A percentile compares a stretch with the other conserved stretches of the same genome.
phyloP scores from a whole-genome alignment of 2,329 filamentous ascomycete species.

The Cordyceps cicadae region DNA sequence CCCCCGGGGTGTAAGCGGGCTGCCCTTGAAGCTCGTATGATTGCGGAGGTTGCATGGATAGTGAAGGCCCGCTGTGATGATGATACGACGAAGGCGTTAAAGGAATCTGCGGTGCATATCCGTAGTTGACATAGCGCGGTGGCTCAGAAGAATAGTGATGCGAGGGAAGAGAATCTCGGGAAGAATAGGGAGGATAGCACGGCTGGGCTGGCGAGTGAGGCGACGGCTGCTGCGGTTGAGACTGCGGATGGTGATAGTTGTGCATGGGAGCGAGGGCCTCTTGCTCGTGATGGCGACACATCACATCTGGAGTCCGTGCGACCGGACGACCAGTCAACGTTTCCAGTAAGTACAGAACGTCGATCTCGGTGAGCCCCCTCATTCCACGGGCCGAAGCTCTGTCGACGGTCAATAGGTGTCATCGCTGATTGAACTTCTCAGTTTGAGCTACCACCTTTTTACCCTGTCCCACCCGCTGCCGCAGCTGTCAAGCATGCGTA shows the following conservation, averaged over 20 bases:
- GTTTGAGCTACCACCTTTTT: too few relatives aligned
- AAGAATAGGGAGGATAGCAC: constrained; percentile 35
- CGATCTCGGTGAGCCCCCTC: too few relatives aligned
- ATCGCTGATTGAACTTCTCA: too few relatives aligned
- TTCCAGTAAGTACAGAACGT: too few relatives aligned
- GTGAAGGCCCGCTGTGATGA: constrained; percentile 30
- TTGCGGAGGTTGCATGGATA: constrained; percentile 28
- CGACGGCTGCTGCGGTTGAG: constrained; percentile 18
- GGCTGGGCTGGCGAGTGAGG: constrained; percentile 38
- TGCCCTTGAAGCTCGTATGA: constrained; percentile 30
- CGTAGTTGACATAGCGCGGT: constrained; percentile 46
- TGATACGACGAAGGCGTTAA: constrained; percentile 34
- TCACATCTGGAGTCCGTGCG: too few relatives aligned
- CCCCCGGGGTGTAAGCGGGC: constrained; percentile 22
- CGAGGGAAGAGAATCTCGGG: constrained; percentile 37
- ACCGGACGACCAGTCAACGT: too few relatives aligned
- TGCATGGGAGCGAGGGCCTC: constrained; percentile 47
- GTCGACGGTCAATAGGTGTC: too few relatives aligned
- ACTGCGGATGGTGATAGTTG: constrained; percentile 32
- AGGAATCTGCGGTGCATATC: constrained; percentile 36
- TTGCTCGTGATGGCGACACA: constrained; percentile 44
- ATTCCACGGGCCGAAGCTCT: too few relatives aligned
- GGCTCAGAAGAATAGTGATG: constrained; percentile 34
- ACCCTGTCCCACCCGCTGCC: too few relatives aligned
- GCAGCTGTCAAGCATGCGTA: too few relatives aligned